Conservation (phyloP, 306 rosid species). For the Corylus americana region DNA sequence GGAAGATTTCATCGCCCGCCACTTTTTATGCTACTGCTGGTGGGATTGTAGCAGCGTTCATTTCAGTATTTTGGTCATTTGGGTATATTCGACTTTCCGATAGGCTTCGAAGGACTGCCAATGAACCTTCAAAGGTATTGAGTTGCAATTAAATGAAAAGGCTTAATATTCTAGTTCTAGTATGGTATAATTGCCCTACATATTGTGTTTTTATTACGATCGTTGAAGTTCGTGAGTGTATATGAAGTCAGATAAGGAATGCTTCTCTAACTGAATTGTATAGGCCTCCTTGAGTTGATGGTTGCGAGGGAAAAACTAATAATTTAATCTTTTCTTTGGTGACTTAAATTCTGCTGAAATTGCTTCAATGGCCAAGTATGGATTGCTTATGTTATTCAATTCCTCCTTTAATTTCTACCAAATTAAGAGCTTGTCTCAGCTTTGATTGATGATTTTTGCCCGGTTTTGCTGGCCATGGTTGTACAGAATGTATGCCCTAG, state of each 20-base stretch:
- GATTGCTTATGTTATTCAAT: not conserved
- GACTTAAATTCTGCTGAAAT: not conserved
- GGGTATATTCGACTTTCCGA: slow-evolving; percentile 94
- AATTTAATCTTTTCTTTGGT: not conserved
- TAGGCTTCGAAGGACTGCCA: slow-evolving; percentile 73
- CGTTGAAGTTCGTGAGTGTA: not conserved
- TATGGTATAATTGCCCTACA: not conserved
- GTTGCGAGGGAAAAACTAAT: not conserved
- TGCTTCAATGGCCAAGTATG: not conserved
- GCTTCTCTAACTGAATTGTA: not conserved
- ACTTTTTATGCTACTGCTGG: slow-evolving; percentile 94
- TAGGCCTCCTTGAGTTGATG: slow-evolving; percentile 8
- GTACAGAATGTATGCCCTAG: not conserved
- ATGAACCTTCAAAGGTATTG: slow-evolving; percentile 83
- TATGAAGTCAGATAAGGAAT: not conserved
- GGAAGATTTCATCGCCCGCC: slow-evolving; percentile 78
- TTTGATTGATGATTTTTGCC: not conserved
- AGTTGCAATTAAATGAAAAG: not conserved
- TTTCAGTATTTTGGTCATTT: slow-evolving; percentile 96
- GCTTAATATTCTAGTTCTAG: not conserved
- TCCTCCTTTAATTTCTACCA: not conserved
- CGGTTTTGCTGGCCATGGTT: not conserved
- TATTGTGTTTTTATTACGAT: not conserved
- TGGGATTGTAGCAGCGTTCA: slow-evolving; percentile 86
- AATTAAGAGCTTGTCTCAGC: not conserved